phyloP scores from a whole-genome alignment of 768 basidiomycete genomes.

The Pleurotus ostreatus region DNA sequence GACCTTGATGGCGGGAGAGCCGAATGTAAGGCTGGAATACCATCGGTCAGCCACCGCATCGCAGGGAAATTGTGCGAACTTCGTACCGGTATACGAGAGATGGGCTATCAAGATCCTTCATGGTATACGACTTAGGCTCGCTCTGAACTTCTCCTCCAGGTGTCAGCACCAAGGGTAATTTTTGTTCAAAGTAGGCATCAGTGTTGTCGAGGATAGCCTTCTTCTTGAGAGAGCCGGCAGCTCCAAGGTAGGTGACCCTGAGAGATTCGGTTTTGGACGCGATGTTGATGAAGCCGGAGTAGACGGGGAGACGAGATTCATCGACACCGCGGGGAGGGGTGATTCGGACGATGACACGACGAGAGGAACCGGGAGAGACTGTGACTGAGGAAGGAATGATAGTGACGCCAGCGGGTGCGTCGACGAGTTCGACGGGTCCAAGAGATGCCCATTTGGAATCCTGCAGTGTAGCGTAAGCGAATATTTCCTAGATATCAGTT shows the following conservation, averaged over 20 bases:
- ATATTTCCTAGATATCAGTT: neutral
- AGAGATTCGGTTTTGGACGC: conserved; percentile 30
- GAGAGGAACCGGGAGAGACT: conserved; percentile 6
- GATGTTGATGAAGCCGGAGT: conserved; percentile 54
- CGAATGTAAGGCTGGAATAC: conserved; percentile 37
- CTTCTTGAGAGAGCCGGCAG: neutral
- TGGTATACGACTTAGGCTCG: conserved; percentile 42
- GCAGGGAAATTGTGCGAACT: neutral
- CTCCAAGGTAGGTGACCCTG: conserved; percentile 45
- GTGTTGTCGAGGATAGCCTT: conserved; percentile 8
- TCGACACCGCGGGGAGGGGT: conserved; percentile 21
- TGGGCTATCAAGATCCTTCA: conserved; percentile 38
- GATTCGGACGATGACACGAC: neutral
- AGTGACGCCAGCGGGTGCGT: conserved; percentile 11
- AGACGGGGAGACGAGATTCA: conserved; percentile 49
- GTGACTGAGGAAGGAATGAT: conserved; percentile 8
- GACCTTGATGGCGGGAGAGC: conserved; percentile 40
- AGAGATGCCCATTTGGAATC: conserved; percentile 31
- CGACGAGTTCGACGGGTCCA: conserved; percentile 9
- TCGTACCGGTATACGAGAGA: conserved; percentile 33
- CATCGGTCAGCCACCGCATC: neutral
- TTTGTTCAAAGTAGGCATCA: neutral
- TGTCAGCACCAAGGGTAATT: conserved; percentile 38
- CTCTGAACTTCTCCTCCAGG: conserved; percentile 33
- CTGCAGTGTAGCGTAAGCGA: conserved; percentile 16